A percentile compares a stretch with the other conserved stretches of the same genome.
phyloP scores from a whole-genome alignment of 1,139 yeast genomes.

The Arxiozyma telluris region DNA sequence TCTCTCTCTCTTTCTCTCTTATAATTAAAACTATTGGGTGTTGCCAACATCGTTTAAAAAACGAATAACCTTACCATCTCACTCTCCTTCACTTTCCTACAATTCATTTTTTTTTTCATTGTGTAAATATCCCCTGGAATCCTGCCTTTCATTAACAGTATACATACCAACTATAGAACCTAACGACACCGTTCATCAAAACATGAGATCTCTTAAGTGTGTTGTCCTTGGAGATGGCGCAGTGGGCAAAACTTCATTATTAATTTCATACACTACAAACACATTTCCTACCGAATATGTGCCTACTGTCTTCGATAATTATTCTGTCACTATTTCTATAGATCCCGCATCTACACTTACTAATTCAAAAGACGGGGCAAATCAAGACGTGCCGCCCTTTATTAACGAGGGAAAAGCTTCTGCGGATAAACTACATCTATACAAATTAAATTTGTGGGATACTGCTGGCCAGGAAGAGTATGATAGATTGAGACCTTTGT shows the following conservation, averaged over 20 bases:
- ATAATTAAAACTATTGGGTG: too few relatives aligned
- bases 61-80: not conserved
- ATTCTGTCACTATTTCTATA: slow-evolving; percentile 61
- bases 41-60: too few relatives aligned
- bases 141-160: not conserved
- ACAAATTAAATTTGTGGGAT: slow-evolving; percentile 86
- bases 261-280: slow-evolving; percentile 85
- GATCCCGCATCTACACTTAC: not conserved
- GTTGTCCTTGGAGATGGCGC: slow-evolving; percentile 97
- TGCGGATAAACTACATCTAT: slow-evolving; percentile 18
- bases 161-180: not conserved
- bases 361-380: not conserved
- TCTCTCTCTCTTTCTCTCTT: too few relatives aligned
- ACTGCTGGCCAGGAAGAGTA: slow-evolving; percentile 97
- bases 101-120: too few relatives aligned
- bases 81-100: too few relatives aligned
- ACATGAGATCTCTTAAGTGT: slow-evolving; percentile 85
- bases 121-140: too few relatives aligned
- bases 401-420: not conserved
- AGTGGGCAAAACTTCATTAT: slow-evolving; percentile 86
- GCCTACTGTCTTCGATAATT: slow-evolving; percentile 89
- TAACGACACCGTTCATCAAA: not conserved
- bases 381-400: not conserved
- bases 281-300: slow-evolving; percentile 93
- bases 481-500: slow-evolving; percentile 81